Conservation (phyloP, 192 early-diverging fungal species). For the Coemansia sp. region DNA sequence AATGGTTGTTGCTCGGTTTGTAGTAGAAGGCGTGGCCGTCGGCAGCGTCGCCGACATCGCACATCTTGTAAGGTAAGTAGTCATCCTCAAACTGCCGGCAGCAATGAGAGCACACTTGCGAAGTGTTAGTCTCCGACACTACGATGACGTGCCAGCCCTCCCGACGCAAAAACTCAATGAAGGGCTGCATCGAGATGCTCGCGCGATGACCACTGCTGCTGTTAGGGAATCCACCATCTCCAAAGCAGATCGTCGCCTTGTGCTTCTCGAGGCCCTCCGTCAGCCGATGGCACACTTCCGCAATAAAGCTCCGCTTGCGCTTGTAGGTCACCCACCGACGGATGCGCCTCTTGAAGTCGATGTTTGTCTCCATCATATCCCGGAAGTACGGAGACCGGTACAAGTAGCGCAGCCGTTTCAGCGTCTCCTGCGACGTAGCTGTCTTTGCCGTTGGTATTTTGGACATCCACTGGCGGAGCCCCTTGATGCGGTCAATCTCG, state of each 20-base stretch:
- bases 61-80: not conserved
- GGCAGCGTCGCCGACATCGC: not conserved
- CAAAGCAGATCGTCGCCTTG: not conserved
- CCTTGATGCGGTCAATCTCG: not conserved
- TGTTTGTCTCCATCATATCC: not conserved
- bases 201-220: not conserved
- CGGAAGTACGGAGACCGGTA: not conserved
- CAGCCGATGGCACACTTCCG: not conserved
- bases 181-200: not conserved
- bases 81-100: not conserved
- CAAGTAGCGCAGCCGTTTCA: not conserved
- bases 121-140: not conserved
- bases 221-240: not conserved
- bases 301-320: not conserved
- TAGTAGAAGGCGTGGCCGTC: not conserved
- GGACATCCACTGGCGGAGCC: not conserved
- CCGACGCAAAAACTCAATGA: not conserved
- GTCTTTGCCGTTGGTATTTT: not conserved
- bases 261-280: not conserved
- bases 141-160: not conserved
- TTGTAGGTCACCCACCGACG: not conserved
- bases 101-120: not conserved
- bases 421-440: not conserved
- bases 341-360: not conserved
- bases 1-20: not conserved